Evolutionary conservation across 2,329 filamentous ascomycete genomes (phyloP).

Genomic region (Aspergillus clavatus): DNA sequence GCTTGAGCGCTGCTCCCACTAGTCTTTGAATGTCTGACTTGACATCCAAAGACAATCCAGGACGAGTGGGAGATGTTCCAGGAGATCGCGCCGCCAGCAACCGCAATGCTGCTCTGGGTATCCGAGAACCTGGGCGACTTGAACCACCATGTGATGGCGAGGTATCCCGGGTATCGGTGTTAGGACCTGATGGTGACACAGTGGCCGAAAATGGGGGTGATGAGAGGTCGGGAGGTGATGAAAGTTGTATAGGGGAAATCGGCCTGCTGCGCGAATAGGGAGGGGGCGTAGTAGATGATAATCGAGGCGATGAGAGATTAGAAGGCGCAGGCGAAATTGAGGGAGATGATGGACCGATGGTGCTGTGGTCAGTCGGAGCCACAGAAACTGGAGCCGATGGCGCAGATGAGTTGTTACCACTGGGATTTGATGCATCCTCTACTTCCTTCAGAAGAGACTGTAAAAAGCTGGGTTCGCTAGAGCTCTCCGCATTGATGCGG

Average conservation of each 20-base stretch:
- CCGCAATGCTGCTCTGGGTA: slow-evolving; percentile 20
- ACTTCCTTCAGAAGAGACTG: slow-evolving; percentile 86
- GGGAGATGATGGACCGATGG: slow-evolving; percentile 40
- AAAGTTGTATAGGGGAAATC: slow-evolving; percentile 34
- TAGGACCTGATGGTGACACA: slow-evolving; percentile 61
- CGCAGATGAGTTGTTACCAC: slow-evolving; percentile 26
- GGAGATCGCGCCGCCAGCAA: slow-evolving; percentile 40
- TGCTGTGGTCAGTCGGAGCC: slow-evolving; percentile 32
- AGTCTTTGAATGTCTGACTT: slow-evolving; percentile 88
- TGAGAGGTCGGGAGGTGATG: slow-evolving; percentile 25
- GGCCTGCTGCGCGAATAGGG: slow-evolving; percentile 30
- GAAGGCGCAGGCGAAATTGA: slow-evolving; percentile 40
- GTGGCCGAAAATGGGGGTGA: slow-evolving; percentile 59
- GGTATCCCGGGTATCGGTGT: slow-evolving; percentile 27
- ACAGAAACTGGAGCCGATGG: slow-evolving; percentile 34
- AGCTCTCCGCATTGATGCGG: slow-evolving; percentile 32
- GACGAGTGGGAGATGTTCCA: slow-evolving; percentile 65
- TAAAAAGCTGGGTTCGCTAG: slow-evolving; percentile 69
- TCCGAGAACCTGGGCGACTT: slow-evolving; percentile 19
- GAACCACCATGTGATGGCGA: slow-evolving; percentile 10
- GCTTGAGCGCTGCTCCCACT: slow-evolving; percentile 75
- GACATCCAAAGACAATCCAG: slow-evolving; percentile 67
- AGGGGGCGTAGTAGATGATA: slow-evolving; percentile 38
- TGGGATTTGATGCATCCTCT: slow-evolving; percentile 50
- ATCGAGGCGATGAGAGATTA: slow-evolving; percentile 36